Conservation (phyloP, 129 eudicot species). For the Flaveria ramosissima region DNA sequence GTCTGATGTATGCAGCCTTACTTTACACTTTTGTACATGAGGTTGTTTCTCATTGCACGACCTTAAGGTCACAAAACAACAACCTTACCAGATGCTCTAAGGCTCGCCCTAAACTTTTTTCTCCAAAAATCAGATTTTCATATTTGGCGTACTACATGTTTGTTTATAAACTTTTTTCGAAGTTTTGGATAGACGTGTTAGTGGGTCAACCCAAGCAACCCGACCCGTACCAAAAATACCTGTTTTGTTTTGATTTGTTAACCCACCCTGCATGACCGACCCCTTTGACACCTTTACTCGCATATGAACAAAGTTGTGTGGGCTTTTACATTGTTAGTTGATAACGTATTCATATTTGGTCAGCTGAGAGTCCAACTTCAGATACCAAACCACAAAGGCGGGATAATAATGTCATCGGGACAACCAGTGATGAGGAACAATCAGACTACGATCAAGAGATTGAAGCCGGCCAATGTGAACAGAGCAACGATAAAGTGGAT, state of each 20-base stretch:
- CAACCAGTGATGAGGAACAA: conserved; percentile 60
- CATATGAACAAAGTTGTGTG: not conserved
- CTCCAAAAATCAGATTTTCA: not conserved
- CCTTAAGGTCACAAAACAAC: too few species aligned
- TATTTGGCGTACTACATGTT: not conserved
- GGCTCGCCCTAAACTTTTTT: not conserved
- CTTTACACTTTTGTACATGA: too few species aligned
- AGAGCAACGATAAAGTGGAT: conserved; percentile 65
- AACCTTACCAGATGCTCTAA: too few species aligned
- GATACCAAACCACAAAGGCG: conserved; percentile 49
- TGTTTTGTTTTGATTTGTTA: not conserved
- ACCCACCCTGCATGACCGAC: not conserved
- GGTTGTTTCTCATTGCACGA: too few species aligned
- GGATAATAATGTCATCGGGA: conserved; percentile 52
- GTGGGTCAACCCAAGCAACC: not conserved
- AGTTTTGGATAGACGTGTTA: not conserved
- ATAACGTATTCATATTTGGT: conserved; percentile 24
- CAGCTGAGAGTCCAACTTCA: conserved; percentile 84
- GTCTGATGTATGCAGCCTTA: too few species aligned
- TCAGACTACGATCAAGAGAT: conserved; percentile 70
- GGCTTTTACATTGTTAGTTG: not conserved
- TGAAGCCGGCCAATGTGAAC: conserved; percentile 79
- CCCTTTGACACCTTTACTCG: not conserved
- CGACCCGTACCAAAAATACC: not conserved
- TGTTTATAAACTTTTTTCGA: not conserved